These are phyloP conservation scores for Calonectria pauciramosa DNA, from an alignment of 2,329 filamentous ascomycete genomes.

Conservation along the genomic window DNA sequence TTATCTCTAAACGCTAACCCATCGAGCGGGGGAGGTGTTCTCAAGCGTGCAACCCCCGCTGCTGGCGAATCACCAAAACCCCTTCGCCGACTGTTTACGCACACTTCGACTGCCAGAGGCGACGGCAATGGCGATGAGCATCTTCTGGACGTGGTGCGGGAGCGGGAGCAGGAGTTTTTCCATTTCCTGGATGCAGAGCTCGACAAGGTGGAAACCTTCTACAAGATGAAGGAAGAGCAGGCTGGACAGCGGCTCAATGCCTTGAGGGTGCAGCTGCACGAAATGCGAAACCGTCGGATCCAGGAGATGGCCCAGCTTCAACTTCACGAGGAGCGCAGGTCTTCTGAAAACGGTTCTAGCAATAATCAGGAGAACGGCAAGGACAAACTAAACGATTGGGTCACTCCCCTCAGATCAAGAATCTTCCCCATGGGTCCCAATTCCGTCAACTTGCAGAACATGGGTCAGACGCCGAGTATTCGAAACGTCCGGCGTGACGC, in stretches of 20 bases:
- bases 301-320: constrained; percentile 73
- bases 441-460: constrained; percentile 69
- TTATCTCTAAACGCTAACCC: constrained; percentile 48
- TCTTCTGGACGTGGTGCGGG: constrained; percentile 73
- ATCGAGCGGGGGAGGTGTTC: neutral
- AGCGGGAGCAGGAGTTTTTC: constrained; percentile 88
- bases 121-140: constrained; percentile 58
- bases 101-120: constrained; percentile 39
- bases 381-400: constrained; percentile 56
- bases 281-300: constrained; percentile 88
- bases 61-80: constrained; percentile 45
- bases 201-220: constrained; percentile 93
- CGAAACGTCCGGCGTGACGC: constrained; percentile 47
- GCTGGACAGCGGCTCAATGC: constrained; percentile 78
- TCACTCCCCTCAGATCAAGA: constrained; percentile 67
- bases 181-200: constrained; percentile 86
- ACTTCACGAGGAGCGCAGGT: constrained; percentile 46
- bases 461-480: constrained; percentile 59
- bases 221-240: constrained; percentile 88
- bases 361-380: constrained; percentile 35
- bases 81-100: constrained; percentile 54
- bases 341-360: constrained; percentile 28
- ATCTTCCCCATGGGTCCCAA: constrained; percentile 71
- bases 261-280: constrained; percentile 87
- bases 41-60: neutral